Evolutionary conservation across 805 yeast species (phyloP).

Genomic region (Teunomyces stri): DNA sequence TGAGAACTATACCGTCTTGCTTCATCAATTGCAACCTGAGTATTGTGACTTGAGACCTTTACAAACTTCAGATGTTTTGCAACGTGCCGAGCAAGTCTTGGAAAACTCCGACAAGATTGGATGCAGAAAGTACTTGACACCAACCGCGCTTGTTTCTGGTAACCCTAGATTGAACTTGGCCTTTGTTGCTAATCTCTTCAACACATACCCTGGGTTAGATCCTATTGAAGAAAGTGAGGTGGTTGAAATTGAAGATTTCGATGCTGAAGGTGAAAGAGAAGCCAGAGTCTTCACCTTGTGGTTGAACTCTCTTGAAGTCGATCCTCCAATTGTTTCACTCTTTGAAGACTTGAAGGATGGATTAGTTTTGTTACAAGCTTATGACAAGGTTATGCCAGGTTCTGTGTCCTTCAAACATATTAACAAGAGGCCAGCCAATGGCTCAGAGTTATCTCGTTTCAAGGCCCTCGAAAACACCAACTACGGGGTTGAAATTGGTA

Average conservation of each 20-base stretch:
- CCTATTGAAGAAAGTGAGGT: constrained; percentile 90
- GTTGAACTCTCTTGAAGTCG: constrained; percentile 95
- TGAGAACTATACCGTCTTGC: constrained; percentile 86
- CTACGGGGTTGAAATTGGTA: constrained; percentile 96
- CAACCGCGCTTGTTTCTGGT: constrained; percentile 89
- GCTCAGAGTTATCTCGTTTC: constrained; percentile 78
- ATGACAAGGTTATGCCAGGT: constrained; percentile 94
- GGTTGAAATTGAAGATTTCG: constrained; percentile 95
- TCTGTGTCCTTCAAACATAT: constrained; percentile 75
- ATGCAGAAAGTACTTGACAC: constrained; percentile 92
- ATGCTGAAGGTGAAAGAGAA: constrained; percentile 99
- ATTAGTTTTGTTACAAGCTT: constrained; percentile 82
- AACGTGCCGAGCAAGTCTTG: constrained; percentile 86
- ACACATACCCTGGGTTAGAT: constrained; percentile 94
- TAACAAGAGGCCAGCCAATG: constrained; percentile 78
- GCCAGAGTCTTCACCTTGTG: constrained; percentile 97
- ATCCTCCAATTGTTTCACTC: constrained; percentile 86
- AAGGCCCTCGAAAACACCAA: constrained; percentile 97
- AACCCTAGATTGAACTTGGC: constrained; percentile 96
- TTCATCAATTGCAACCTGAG: constrained; percentile 85
- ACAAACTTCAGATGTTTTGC: constrained; percentile 67
- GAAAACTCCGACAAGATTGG: constrained; percentile 86
- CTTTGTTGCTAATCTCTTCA: constrained; percentile 94
- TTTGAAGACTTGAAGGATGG: constrained; percentile 97
- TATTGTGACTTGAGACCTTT: constrained; percentile 80